A percentile compares a stretch with the other conserved stretches of the same genome.
These are phyloP conservation scores for Phytophthora megakarya DNA, from an alignment of 352 stramenopile species.

Conservation along the genomic window DNA sequence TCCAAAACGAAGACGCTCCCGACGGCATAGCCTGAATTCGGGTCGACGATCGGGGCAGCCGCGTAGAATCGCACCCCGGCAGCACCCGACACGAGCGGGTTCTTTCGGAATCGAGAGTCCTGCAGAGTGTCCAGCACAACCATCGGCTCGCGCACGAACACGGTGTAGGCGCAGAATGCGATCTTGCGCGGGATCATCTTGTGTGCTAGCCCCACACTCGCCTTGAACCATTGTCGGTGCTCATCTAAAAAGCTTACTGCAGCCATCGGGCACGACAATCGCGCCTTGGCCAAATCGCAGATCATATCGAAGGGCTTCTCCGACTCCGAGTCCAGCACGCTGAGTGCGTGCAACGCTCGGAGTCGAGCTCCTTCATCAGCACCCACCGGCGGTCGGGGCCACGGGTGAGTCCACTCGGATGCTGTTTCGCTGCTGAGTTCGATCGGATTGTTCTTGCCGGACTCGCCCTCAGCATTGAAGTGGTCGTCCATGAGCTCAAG, in stretches of 20 bases:
- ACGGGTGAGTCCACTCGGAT: conserved; percentile 61
- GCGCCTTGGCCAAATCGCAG: conserved; percentile 74
- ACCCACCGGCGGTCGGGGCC: conserved; percentile 67
- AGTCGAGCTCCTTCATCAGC: conserved; percentile 63
- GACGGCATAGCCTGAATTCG: conserved; percentile 56
- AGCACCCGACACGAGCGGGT: conserved; percentile 88
- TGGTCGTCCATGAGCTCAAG: conserved; percentile 37
- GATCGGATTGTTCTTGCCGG: conserved; percentile 23
- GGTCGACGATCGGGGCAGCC: conserved; percentile 70
- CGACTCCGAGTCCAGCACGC: conserved; percentile 61
- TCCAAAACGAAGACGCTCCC: conserved; percentile 87
- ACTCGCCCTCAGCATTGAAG: conserved; percentile 41
- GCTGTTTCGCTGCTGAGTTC: conserved; percentile 24
- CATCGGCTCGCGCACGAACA: conserved; percentile 61
- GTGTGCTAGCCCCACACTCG: conserved; percentile 67
- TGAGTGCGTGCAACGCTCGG: conserved; percentile 47
- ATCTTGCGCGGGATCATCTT: conserved; percentile 84
- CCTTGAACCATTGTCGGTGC: conserved; percentile 81
- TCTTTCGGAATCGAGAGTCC: conserved; percentile 88
- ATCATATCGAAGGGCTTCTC: conserved; percentile 81
- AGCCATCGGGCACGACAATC: conserved; percentile 72
- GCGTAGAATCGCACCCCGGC: conserved; percentile 96
- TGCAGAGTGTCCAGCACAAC: conserved; percentile 89
- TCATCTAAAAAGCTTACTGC: conserved; percentile 84
- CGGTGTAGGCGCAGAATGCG: conserved; percentile 75